Evolutionary conservation across 2,329 filamentous ascomycete genomes (phyloP).

Genomic region (Trichoderma guizhouense): DNA sequence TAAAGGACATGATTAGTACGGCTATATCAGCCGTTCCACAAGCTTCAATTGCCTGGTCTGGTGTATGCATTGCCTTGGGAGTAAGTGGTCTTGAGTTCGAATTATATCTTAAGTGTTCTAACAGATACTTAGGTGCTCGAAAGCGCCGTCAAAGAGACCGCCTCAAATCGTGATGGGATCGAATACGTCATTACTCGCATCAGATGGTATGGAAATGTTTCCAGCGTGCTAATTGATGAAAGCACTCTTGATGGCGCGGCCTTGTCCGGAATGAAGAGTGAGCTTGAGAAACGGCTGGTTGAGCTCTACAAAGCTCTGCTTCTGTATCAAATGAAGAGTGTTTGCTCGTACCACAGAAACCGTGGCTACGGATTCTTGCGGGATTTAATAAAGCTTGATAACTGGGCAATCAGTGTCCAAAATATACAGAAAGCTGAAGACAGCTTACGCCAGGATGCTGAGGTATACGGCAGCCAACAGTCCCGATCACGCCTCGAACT

Average conservation of each 20-base stretch:
- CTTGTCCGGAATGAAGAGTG: constrained; percentile 16
- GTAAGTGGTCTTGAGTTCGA: constrained; percentile 21
- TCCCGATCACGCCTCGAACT: not conserved
- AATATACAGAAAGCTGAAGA: constrained; percentile 30
- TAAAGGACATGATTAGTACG: constrained; percentile 27
- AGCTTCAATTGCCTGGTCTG: constrained; percentile 37
- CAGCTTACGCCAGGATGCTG: constrained; percentile 17
- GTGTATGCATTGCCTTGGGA: constrained; percentile 34
- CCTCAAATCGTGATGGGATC: constrained; percentile 34
- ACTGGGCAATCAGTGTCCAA: constrained; percentile 33
- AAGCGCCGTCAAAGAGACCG: not conserved
- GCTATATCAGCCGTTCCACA: constrained; percentile 30
- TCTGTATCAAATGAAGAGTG: constrained; percentile 40
- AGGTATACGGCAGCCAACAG: constrained; percentile 16
- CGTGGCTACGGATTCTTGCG: constrained; percentile 28
- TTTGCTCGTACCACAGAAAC: constrained; percentile 35
- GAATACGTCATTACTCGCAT: constrained; percentile 36
- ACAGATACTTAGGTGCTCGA: not conserved
- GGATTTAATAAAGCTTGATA: constrained; percentile 31
- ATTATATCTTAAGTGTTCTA: not conserved
- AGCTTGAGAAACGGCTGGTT: constrained; percentile 29
- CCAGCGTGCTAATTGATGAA: constrained; percentile 27
- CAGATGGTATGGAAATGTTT: constrained; percentile 38
- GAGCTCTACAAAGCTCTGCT: constrained; percentile 39
- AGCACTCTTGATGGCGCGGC: constrained; percentile 13